Evolutionary conservation across 2,329 filamentous ascomycete species (phyloP).

Genomic region (Botrytis cinerea): DNA sequence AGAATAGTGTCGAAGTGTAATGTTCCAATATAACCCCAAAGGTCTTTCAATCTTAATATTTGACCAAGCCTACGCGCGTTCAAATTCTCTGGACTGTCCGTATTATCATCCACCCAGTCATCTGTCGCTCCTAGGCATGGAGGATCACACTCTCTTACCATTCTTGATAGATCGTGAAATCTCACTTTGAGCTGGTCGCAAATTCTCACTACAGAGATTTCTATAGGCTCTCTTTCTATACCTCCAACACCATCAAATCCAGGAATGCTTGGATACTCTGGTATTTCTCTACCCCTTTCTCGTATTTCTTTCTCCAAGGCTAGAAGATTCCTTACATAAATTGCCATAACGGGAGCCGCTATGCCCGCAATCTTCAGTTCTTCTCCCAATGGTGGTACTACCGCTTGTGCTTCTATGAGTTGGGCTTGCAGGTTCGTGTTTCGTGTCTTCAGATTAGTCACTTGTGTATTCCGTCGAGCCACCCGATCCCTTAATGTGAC

Average conservation of each 20-base stretch:
- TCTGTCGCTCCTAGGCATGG: neutral
- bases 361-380: neutral
- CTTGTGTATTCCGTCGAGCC: neutral
- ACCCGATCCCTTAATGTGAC: neutral
- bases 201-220: neutral
- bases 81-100: neutral
- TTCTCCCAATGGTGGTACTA: neutral
- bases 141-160: neutral
- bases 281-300: neutral
- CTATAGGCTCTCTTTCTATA: neutral
- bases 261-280: neutral
- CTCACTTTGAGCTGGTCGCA: too few relatives aligned
- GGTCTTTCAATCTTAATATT: neutral
- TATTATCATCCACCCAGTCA: slow-evolving; percentile 7
- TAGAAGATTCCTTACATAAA: neutral
- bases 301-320: neutral
- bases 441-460: neutral
- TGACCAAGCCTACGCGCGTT: neutral
- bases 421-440: neutral
- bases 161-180: neutral
- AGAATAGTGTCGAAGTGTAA: neutral
- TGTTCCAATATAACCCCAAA: slow-evolving; percentile 4
- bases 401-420: neutral
- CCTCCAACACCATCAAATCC: neutral
- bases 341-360: neutral